Percentiles rank a stretch among this genome's conserved stretches.
These are phyloP conservation scores for Blastobotrys parvus DNA, from an alignment of 805 yeast genomes.

Conservation along the genomic window DNA sequence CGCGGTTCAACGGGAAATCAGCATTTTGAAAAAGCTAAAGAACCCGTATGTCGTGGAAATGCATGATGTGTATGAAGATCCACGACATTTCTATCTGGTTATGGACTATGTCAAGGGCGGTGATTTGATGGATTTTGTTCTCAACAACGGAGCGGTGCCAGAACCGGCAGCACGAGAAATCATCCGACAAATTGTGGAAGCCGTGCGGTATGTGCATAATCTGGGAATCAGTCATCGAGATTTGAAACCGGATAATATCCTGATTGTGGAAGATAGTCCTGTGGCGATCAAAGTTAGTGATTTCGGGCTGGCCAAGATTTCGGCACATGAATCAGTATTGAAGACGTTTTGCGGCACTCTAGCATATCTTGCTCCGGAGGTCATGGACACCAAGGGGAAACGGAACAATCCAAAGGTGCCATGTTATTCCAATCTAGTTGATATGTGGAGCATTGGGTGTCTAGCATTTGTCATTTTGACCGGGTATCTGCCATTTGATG, in stretches of 20 bases:
- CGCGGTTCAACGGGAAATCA: conserved; percentile 81
- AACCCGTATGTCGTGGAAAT: conserved; percentile 82
- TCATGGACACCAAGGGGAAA: conserved; percentile 31
- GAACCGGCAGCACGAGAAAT: conserved; percentile 87
- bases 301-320: conserved; percentile 90
- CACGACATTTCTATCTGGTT: conserved; percentile 70
- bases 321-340: conserved; percentile 76
- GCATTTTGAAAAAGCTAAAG: conserved; percentile 63
- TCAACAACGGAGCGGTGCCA: conserved; percentile 77
- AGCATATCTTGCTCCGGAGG: conserved; percentile 97
- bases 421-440: conserved; percentile 78
- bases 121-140: conserved; percentile 94
- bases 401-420: conserved; percentile 20
- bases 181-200: conserved; percentile 72
- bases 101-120: conserved; percentile 98
- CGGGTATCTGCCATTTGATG: conserved; percentile 91
- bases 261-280: conserved; percentile 86
- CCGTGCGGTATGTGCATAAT: conserved; percentile 79
- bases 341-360: conserved; percentile 96
- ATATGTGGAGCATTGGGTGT: conserved; percentile 98
- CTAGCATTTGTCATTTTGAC: conserved; percentile 84
- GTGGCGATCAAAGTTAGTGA: conserved; percentile 89
- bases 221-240: conserved; percentile 94
- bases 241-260: conserved; percentile 89
- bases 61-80: conserved; percentile 79